phyloP scores from a whole-genome alignment of 2,329 filamentous ascomycete species.

The Ophiostoma sp. region DNA sequence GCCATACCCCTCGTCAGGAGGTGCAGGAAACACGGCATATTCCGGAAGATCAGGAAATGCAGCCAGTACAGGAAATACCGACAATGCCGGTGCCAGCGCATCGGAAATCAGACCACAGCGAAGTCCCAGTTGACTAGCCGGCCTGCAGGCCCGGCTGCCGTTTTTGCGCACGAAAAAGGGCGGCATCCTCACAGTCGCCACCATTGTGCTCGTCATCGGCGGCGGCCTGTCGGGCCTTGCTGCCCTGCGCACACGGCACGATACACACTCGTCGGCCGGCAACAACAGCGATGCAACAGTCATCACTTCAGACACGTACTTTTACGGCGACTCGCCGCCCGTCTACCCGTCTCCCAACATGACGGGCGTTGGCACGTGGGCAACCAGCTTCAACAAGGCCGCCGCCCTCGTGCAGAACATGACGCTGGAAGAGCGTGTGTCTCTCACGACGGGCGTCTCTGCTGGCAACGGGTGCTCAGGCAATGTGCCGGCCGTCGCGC shows the following conservation, averaged over 20 bases:
- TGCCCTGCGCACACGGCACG: conserved; percentile 30
- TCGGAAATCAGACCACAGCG: neutral
- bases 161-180: conserved; percentile 34
- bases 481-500: conserved; percentile 38
- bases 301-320: conserved; percentile 41
- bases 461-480: conserved; percentile 48
- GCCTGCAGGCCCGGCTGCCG: conserved; percentile 30
- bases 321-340: conserved; percentile 47
- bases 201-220: conserved; percentile 34
- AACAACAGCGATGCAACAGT: conserved; percentile 16
- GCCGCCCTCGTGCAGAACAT: conserved; percentile 62
- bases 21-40: neutral
- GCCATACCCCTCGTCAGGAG: conserved; percentile 8
- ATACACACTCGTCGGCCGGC: neutral
- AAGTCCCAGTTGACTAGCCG: conserved; percentile 31
- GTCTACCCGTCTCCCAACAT: conserved; percentile 51
- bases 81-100: neutral
- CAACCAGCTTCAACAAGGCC: conserved; percentile 61
- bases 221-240: conserved; percentile 36
- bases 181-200: conserved; percentile 29
- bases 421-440: conserved; percentile 71
- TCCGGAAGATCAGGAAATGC: neutral
- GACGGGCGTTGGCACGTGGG: conserved; percentile 61
- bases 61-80: neutral
- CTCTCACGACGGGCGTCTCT: conserved; percentile 65